Evolutionary conservation across 2,329 filamentous ascomycete genomes (phyloP).

Genomic region (Phyllosticta ampelicida): DNA sequence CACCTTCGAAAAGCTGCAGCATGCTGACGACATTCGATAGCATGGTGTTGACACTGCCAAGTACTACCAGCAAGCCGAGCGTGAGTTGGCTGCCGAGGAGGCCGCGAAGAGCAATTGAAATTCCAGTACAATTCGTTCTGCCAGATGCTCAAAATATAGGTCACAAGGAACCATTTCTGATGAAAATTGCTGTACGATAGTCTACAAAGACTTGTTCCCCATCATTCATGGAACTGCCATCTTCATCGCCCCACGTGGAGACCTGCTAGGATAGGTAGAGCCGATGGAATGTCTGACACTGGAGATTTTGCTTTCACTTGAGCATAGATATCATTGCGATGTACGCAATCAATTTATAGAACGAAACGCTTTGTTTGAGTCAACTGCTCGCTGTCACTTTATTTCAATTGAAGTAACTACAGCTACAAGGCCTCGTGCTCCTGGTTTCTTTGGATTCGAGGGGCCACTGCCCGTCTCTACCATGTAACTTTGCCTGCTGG

Average conservation of each 20-base stretch:
- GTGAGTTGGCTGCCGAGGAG: conserved; percentile 75
- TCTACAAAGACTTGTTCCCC: not conserved
- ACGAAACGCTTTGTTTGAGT: too few species aligned
- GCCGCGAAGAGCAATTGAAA: not conserved
- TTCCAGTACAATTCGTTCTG: not conserved
- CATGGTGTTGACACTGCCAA: conserved; percentile 97
- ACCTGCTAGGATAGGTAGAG: not conserved
- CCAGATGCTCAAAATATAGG: not conserved
- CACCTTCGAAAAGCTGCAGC: not conserved
- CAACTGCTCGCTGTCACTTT: too few species aligned
- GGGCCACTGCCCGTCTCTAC: too few species aligned
- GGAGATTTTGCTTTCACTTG: too few species aligned
- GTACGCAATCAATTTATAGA: too few species aligned
- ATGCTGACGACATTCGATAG: conserved; percentile 33
- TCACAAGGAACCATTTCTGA: not conserved
- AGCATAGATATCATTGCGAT: too few species aligned
- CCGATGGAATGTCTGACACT: not conserved
- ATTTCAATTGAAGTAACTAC: too few species aligned
- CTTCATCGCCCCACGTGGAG: not conserved
- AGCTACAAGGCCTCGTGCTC: too few species aligned
- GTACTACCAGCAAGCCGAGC: conserved; percentile 93
- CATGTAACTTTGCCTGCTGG: too few species aligned
- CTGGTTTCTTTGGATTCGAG: too few species aligned
- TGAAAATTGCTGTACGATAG: not conserved
- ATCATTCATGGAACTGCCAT: not conserved